Percentiles rank a stretch among this genome's conserved stretches.
These are phyloP conservation scores for Phytophthora ramorum DNA, from an alignment of 352 stramenopile genomes.

Conservation along the genomic window DNA sequence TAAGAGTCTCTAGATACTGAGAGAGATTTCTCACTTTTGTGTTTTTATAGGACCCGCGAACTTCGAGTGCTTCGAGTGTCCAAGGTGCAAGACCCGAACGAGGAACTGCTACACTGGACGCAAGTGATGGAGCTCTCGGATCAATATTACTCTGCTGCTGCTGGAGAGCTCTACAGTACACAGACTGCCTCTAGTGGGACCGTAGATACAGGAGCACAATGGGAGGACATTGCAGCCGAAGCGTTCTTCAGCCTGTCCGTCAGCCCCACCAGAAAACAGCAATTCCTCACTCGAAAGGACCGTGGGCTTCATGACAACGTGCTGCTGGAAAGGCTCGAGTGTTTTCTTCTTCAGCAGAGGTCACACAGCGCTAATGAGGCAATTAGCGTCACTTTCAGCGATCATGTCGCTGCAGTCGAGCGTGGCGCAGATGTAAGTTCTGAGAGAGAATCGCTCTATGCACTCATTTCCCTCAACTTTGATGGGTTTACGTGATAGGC, in stretches of 20 bases:
- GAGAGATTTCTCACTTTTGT: not conserved
- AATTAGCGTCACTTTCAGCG: constrained; percentile 29
- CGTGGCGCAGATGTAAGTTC: constrained; percentile 15
- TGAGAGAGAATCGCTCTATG: not conserved
- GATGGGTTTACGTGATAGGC: constrained; percentile 3
- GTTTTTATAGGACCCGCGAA: constrained; percentile 45
- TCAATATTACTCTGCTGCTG: constrained; percentile 43
- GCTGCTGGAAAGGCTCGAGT: constrained; percentile 47
- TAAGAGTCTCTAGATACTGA: not conserved
- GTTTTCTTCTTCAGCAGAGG: constrained; percentile 40
- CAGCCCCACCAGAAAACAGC: constrained; percentile 24
- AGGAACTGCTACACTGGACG: constrained; percentile 80
- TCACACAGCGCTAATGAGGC: constrained; percentile 3
- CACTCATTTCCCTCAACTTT: not conserved
- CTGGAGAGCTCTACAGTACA: not conserved
- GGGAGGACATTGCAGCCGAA: constrained; percentile 47
- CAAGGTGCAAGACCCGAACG: constrained; percentile 67
- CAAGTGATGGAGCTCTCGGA: constrained; percentile 57
- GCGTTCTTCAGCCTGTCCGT: constrained; percentile 59
- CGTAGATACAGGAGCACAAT: constrained; percentile 12
- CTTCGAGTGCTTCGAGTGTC: constrained; percentile 61
- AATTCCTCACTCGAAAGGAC: constrained; percentile 34
- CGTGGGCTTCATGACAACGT: constrained; percentile 34
- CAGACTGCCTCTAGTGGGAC: not conserved
- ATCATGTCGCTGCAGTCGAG: constrained; percentile 20